A percentile compares a stretch with the other conserved stretches of the same genome.
Evolutionary conservation across 2,329 filamentous ascomycete genomes (phyloP).

Genomic region (Phoma sp.): DNA sequence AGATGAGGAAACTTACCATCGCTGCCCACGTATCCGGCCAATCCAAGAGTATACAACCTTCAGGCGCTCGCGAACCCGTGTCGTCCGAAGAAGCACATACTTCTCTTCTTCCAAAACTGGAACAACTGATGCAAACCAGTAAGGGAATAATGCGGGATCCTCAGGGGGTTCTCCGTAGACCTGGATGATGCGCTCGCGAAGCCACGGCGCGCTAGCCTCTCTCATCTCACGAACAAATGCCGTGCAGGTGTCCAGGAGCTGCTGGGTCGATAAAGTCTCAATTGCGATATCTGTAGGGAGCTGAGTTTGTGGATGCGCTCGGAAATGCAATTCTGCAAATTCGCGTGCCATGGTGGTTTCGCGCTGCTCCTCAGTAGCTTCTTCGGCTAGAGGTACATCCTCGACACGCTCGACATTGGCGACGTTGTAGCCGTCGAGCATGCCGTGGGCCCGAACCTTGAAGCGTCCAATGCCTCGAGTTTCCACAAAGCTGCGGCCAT

Average conservation of each 20-base stretch:
- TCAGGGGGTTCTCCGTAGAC: constrained; percentile 79
- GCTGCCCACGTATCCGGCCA: constrained; percentile 69
- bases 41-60: constrained; percentile 87
- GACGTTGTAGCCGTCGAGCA: constrained; percentile 77
- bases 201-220: constrained; percentile 72
- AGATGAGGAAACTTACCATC: constrained; percentile 66
- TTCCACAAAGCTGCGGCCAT: constrained; percentile 83
- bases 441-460: constrained; percentile 67
- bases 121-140: constrained; percentile 86
- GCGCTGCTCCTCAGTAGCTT: constrained; percentile 74
- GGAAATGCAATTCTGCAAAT: constrained; percentile 45
- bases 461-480: constrained; percentile 79
- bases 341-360: constrained; percentile 61
- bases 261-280: constrained; percentile 69
- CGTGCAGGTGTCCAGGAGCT: constrained; percentile 68
- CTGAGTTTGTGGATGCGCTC: constrained; percentile 36
- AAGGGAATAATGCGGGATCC: constrained; percentile 80
- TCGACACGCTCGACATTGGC: constrained; percentile 78
- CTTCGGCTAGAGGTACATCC: constrained; percentile 80
- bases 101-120: constrained; percentile 80
- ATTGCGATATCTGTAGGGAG: constrained; percentile 47
- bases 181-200: constrained; percentile 72
- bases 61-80: constrained; percentile 77
- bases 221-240: constrained; percentile 74
- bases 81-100: constrained; percentile 74